phyloP scores from a whole-genome alignment of 2,329 filamentous ascomycete genomes.

The Colletotrichum cordylinicola region DNA sequence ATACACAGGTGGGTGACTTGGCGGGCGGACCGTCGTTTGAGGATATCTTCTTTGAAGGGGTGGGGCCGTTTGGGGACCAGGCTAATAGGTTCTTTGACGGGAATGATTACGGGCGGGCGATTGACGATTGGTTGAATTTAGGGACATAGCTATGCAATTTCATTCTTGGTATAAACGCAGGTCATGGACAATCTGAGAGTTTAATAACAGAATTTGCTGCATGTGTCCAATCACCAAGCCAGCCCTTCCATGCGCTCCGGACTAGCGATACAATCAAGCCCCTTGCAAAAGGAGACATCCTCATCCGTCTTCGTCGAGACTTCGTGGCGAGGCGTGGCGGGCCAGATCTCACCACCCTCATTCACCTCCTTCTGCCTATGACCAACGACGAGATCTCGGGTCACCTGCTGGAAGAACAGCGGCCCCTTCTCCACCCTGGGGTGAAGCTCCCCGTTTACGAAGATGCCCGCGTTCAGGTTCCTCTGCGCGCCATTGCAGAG shows the following conservation, averaged over 20 bases:
- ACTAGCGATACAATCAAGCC: not conserved
- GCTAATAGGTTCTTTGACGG: conserved; percentile 37
- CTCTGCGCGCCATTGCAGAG: conserved; percentile 53
- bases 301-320: not conserved
- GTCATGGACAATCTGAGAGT: accelerated
- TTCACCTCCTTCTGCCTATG: not conserved
- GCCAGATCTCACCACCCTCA: not conserved
- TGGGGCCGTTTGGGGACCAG: conserved; percentile 23
- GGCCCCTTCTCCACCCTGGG: not conserved
- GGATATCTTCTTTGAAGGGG: conserved; percentile 26
- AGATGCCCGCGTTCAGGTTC: conserved; percentile 56
- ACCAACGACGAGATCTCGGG: not conserved
- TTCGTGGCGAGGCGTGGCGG: not conserved
- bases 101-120: conserved; percentile 38
- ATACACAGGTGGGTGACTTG: not conserved
- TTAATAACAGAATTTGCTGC: accelerated
- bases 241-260: not conserved
- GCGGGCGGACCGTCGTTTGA: conserved; percentile 14
- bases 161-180: not conserved
- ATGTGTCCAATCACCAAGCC: not conserved
- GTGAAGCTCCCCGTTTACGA: conserved; percentile 56
- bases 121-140: conserved; percentile 37
- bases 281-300: not conserved
- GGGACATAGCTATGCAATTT: not conserved
- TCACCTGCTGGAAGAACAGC: not conserved